Conservation (phyloP, 1,284 basidiomycete species). For the Sanghuangporus weigelae region DNA sequence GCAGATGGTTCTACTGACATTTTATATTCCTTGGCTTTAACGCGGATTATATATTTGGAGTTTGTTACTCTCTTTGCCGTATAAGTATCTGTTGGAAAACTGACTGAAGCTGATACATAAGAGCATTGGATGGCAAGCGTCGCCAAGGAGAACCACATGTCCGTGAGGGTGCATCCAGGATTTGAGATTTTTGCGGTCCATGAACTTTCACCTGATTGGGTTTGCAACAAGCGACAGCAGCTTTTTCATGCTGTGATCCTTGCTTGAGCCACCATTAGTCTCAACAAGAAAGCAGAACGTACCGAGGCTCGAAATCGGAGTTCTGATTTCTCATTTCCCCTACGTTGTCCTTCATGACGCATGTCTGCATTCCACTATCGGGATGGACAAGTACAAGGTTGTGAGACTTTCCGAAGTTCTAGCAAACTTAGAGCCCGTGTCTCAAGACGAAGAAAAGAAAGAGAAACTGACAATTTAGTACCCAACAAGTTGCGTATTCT, state of each 20-base stretch:
- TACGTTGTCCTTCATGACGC: conserved; percentile 23
- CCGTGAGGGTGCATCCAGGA: conserved; percentile 42
- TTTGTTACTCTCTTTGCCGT: too few species aligned
- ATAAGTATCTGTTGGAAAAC: conserved; percentile 20
- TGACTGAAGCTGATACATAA: conserved; percentile 23
- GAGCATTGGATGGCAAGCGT: conserved; percentile 46
- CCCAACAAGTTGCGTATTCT: conserved; percentile 26
- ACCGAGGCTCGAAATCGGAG: conserved; percentile 32
- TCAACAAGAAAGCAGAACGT: not conserved
- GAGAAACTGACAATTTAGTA: conserved; percentile 24
- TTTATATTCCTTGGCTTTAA: too few species aligned
- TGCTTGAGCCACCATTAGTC: not conserved
- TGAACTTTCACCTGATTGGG: conserved; percentile 32
- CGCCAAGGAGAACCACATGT: conserved; percentile 42
- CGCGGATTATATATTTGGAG: too few species aligned
- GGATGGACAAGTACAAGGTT: not conserved
- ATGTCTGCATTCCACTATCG: not conserved
- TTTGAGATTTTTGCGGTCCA: conserved; percentile 33
- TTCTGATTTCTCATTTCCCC: conserved; percentile 26
- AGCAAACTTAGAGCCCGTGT: not conserved
- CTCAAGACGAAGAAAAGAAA: not conserved
- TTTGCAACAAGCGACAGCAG: conserved; percentile 36
- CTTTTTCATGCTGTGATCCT: conserved; percentile 28
- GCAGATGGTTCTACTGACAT: too few species aligned
- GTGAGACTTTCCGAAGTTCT: not conserved